Evolutionary conservation across 495 filamentous ascomycete species (phyloP), one percentile per base, ranked within the genome.

Genomic region (Daldinia concentrica): DNA sequence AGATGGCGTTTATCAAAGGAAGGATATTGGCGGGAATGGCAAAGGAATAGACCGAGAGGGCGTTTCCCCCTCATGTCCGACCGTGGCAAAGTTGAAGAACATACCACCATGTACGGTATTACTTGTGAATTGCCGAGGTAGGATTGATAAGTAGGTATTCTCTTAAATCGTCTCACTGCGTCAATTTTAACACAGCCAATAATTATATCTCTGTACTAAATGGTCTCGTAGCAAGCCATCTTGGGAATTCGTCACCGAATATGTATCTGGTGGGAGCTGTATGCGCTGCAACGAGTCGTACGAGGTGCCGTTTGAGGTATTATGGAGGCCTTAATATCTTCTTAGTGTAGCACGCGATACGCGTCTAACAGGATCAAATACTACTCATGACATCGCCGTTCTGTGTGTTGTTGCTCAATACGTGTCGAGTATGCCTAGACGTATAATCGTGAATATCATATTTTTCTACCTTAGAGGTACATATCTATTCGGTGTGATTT

Each of bases 11-110:
- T 45, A 43, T 27, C 15, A 29, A 37, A 36, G 15, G 26, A 29
- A 57, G 12, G 27, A 24, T 29, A 37, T 54, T 58, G 61, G 58
- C 26, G 58, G 62, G 14, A 52, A n/a, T 54, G 22, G 41, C 43
- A 30, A 59, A 50, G 37, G n/a, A 62, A 39, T 15, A 26, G 37
- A 55, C 58, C 64, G 60, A 60, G 36, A 22, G 29, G 15, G 8
- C 26, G 15, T 54, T 29, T 30, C n/a, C 22, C 27, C 27, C 39
- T 34, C 32, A 65, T 69, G 65, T 34, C 65, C 51, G 61, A 34
- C 50, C 41, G 62, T 55, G 65, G 70, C 70, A 66, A 68, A 73
- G 63, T 41, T 43, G n/a, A 48, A 61, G 58, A 39, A 39, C 22
- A 17, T n/a, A 68, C 7, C 50, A 39, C 36, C 0, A 37, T 4